These are phyloP conservation scores for Luzula sylvatica DNA, from an alignment of 176 grass and related monocot species.

Conservation along the genomic window DNA sequence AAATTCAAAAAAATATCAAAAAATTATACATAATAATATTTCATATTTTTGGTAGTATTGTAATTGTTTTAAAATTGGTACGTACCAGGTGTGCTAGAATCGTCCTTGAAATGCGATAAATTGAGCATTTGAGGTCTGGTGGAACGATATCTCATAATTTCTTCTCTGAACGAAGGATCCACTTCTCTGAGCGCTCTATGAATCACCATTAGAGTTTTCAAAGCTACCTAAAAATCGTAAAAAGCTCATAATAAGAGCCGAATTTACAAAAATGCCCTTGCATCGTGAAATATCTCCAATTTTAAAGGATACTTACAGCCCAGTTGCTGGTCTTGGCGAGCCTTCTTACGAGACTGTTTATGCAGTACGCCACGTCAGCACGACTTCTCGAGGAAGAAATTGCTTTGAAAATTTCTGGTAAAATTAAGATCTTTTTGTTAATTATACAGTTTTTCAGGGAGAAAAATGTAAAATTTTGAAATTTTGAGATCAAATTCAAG, in stretches of 20 bases:
- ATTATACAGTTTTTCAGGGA: background rate
- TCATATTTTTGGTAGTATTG: too few species aligned
- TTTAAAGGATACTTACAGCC: constrained; percentile 39
- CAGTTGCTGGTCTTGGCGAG: constrained; percentile 91
- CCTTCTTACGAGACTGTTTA: constrained; percentile 76
- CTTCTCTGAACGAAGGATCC: constrained; percentile 64
- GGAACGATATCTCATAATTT: constrained; percentile 74
- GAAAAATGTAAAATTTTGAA: too few species aligned
- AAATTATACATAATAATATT: background rate
- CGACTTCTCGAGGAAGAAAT: constrained; percentile 69
- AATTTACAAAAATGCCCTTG: too few species aligned
- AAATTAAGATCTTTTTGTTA: background rate
- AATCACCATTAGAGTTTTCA: constrained; percentile 78
- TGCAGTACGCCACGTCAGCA: constrained; percentile 85
- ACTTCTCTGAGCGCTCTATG: constrained; percentile 84
- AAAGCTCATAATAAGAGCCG: background rate
- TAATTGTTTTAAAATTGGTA: background rate
- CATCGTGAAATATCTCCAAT: too few species aligned
- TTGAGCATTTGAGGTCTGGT: constrained; percentile 65
- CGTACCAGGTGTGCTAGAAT: constrained; percentile 75
- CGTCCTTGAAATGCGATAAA: constrained; percentile 79
- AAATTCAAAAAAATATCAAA: background rate
- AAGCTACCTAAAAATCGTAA: constrained; percentile 46
- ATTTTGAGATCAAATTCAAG: background rate
- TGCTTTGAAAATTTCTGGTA: constrained; percentile 66